phyloP scores from a whole-genome alignment of 2,329 filamentous ascomycete species.

The Epicoccum sorghinum region DNA sequence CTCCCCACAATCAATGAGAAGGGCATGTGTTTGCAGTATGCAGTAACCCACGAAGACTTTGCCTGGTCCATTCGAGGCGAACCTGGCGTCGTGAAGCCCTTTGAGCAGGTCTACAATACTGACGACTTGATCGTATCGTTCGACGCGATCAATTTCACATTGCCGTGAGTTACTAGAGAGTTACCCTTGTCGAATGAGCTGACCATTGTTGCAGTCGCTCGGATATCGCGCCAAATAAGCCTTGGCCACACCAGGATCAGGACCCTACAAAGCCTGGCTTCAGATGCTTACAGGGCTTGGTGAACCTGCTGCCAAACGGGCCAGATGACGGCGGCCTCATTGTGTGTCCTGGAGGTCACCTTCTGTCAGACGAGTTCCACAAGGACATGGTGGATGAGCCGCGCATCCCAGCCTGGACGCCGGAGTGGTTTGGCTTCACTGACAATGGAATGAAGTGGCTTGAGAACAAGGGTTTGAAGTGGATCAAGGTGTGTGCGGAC shows the following conservation, averaged over 20 bases:
- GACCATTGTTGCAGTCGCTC: slow-evolving; percentile 24
- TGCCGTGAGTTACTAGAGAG: slow-evolving; percentile 28
- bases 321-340: slow-evolving; percentile 48
- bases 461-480: slow-evolving; percentile 45
- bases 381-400: slow-evolving; percentile 30
- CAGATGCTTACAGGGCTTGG: slow-evolving; percentile 59
- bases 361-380: slow-evolving; percentile 41
- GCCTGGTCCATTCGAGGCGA: slow-evolving; percentile 50
- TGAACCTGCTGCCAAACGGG: slow-evolving; percentile 52
- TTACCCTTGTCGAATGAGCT: not conserved
- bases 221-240: slow-evolving; percentile 30
- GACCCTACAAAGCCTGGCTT: slow-evolving; percentile 51
- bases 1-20: slow-evolving; percentile 29
- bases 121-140: slow-evolving; percentile 48
- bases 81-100: slow-evolving; percentile 47
- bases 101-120: slow-evolving; percentile 45
- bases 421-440: slow-evolving; percentile 45
- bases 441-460: slow-evolving; percentile 51
- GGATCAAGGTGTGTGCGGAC: slow-evolving; percentile 50
- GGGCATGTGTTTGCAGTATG: slow-evolving; percentile 38
- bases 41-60: slow-evolving; percentile 50
- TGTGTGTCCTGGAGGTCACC: slow-evolving; percentile 40
- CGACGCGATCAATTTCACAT: slow-evolving; percentile 47
- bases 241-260: slow-evolving; percentile 47
- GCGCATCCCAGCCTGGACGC: slow-evolving; percentile 38